phyloP scores from a whole-genome alignment of 257 asterid genomes.

The Solanum sejunctum region DNA sequence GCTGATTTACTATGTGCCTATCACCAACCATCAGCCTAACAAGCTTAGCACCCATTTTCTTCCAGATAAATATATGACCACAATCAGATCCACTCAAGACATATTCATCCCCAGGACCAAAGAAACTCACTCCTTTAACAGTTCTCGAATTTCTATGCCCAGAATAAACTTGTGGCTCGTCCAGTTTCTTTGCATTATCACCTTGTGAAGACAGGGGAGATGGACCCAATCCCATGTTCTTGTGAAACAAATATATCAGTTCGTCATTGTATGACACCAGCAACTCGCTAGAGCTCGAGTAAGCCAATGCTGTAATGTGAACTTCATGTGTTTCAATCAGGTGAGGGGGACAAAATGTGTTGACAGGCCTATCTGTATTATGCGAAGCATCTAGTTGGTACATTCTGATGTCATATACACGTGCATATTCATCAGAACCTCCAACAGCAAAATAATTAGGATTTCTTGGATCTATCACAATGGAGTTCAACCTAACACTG shows the following conservation, averaged over 20 bases:
- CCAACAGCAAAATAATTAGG: slow-evolving; percentile 66
- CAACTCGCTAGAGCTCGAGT: slow-evolving; percentile 60
- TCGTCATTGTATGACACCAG: slow-evolving; percentile 67
- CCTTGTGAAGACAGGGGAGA: slow-evolving; percentile 25
- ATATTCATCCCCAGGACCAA: slow-evolving; percentile 58
- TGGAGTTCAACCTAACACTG: slow-evolving; percentile 44
- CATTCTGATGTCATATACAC: slow-evolving; percentile 60
- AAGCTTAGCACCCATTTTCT: slow-evolving; percentile 45
- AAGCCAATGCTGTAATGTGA: slow-evolving; percentile 60
- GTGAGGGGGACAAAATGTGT: slow-evolving; percentile 46
- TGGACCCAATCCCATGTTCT: slow-evolving; percentile 53
- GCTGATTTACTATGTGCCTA: slow-evolving; percentile 48
- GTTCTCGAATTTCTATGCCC: slow-evolving; percentile 63
- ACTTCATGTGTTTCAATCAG: slow-evolving; percentile 28
- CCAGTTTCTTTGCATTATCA: slow-evolving; percentile 16
- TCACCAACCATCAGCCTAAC: slow-evolving; percentile 67
- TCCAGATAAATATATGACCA: slow-evolving; percentile 70
- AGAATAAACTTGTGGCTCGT: slow-evolving; percentile 28
- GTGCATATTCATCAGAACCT: slow-evolving; percentile 64
- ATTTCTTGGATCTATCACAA: slow-evolving; percentile 64
- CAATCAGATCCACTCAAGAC: slow-evolving; percentile 77
- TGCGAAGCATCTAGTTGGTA: slow-evolving; percentile 17
- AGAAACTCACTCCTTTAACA: slow-evolving; percentile 67
- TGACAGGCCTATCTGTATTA: slow-evolving; percentile 27
- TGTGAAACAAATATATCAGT: slow-evolving; percentile 55